A percentile compares a stretch with the other conserved stretches of the same genome.
These are phyloP conservation scores for Furcasterigmium sp. DNA, from an alignment of 2,329 filamentous ascomycete genomes.

Conservation along the genomic window DNA sequence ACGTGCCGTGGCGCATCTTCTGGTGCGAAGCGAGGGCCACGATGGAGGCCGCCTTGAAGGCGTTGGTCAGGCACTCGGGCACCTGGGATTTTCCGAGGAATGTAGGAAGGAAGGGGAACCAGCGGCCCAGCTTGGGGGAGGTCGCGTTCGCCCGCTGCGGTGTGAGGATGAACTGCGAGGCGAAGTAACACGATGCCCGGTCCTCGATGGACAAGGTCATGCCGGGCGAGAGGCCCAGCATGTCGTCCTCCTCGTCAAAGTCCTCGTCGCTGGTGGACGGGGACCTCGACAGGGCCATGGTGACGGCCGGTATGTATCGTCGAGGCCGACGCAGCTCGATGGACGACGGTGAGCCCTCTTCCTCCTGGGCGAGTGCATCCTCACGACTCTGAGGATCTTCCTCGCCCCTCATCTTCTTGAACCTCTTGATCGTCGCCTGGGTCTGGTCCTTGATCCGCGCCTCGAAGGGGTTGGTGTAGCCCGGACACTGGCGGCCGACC, in stretches of 20 bases:
- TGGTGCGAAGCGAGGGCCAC: slow-evolving; percentile 9
- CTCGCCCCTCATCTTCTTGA: slow-evolving; percentile 11
- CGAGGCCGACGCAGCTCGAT: no score
- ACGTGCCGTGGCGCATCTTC: slow-evolving; percentile 1
- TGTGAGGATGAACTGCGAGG: slow-evolving; percentile 12
- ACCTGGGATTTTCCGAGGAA: slow-evolving; percentile 9
- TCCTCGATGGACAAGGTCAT: slow-evolving; percentile 9
- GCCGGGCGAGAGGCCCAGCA: slow-evolving; percentile 4
- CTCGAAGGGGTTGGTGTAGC: slow-evolving; percentile 17
- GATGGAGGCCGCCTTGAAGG: slow-evolving; percentile 12
- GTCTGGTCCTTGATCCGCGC: slow-evolving; percentile 19
- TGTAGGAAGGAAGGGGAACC: slow-evolving; percentile 10
- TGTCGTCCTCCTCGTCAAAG: slow-evolving; percentile 5
- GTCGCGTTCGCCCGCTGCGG: slow-evolving; percentile 3
- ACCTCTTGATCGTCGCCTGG: slow-evolving; percentile 15
- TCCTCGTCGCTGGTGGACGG: slow-evolving; percentile 3
- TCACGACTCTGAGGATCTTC: slow-evolving; percentile 7
- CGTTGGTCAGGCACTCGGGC: slow-evolving; percentile 10
- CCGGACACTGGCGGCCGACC: slow-evolving; percentile 16
- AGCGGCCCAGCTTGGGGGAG: slow-evolving; percentile 6
- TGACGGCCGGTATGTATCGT: not conserved
- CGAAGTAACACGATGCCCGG: slow-evolving; percentile 12
- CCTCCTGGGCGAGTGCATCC: slow-evolving; percentile 1
- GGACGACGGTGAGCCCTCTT: not conserved
- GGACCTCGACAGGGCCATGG: not conserved